These are phyloP conservation scores for Ramaria sp. DNA, from an alignment of 768 basidiomycete species.

Conservation along the genomic window DNA sequence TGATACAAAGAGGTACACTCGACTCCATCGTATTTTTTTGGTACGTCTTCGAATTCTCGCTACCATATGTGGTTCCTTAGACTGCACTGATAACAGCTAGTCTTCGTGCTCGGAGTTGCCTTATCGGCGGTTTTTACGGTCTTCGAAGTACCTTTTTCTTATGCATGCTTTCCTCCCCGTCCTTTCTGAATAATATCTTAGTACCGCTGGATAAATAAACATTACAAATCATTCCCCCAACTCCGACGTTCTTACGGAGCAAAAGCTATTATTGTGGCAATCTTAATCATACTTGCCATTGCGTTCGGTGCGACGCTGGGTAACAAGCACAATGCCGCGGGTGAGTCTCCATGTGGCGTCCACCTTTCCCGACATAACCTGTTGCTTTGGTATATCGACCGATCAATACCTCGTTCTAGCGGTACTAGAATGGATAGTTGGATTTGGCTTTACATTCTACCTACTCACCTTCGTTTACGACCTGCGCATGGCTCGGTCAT, in stretches of 20 bases:
- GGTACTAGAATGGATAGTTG: slow-evolving; percentile 67
- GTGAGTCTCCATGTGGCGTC: slow-evolving; percentile 21
- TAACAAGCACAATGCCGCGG: slow-evolving; percentile 36
- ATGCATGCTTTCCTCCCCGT: not conserved
- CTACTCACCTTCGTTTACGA: slow-evolving; percentile 65
- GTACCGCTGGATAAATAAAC: slow-evolving; percentile 57
- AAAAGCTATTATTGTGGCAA: slow-evolving; percentile 48
- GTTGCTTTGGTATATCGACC: not conserved
- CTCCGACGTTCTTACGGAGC: slow-evolving; percentile 45
- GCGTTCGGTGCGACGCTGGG: slow-evolving; percentile 49
- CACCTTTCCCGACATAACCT: too few relatives aligned
- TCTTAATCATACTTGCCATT: slow-evolving; percentile 50
- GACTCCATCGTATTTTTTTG: slow-evolving; percentile 48
- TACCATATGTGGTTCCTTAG: not conserved
- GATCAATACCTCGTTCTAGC: slow-evolving; percentile 23
- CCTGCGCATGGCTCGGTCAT: slow-evolving; percentile 12
- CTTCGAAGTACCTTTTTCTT: slow-evolving; percentile 48
- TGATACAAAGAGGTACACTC: slow-evolving; percentile 47
- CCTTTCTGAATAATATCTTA: slow-evolving; percentile 16
- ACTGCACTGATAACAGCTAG: slow-evolving; percentile 20
- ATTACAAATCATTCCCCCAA: slow-evolving; percentile 32
- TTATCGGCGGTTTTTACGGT: slow-evolving; percentile 68
- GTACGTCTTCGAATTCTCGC: not conserved
- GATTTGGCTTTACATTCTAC: slow-evolving; percentile 64
- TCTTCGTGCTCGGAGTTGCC: slow-evolving; percentile 65